These are phyloP conservation scores for Phytophthora podocarpi DNA, from an alignment of 352 stramenopile genomes.

Conservation along the genomic window DNA sequence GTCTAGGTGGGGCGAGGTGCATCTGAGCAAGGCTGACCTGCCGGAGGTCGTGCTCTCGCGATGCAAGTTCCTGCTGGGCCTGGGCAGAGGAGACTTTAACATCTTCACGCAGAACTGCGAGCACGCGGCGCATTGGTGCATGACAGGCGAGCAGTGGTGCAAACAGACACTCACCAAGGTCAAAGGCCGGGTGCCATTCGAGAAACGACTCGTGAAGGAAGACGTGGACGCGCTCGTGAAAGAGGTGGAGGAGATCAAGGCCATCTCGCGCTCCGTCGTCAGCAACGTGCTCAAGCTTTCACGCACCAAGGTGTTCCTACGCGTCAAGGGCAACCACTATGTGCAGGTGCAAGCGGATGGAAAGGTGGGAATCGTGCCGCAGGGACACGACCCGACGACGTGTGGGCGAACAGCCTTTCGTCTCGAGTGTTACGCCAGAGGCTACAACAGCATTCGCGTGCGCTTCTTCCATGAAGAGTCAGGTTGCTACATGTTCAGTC, in stretches of 20 bases:
- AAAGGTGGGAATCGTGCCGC: slow-evolving; percentile 59
- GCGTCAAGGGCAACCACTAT: slow-evolving; percentile 77
- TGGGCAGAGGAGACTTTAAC: slow-evolving; percentile 85
- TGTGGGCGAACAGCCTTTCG: slow-evolving; percentile 73
- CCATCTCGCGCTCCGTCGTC: slow-evolving; percentile 65
- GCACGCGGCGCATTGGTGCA: slow-evolving; percentile 88
- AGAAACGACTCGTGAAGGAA: slow-evolving; percentile 72
- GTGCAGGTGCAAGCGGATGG: slow-evolving; percentile 54
- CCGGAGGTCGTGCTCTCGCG: slow-evolving; percentile 82
- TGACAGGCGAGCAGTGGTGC: slow-evolving; percentile 90
- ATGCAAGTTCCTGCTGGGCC: slow-evolving; percentile 81
- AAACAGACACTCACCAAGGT: slow-evolving; percentile 85
- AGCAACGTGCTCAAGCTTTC: slow-evolving; percentile 71
- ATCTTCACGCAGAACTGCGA: slow-evolving; percentile 91
- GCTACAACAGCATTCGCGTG: slow-evolving; percentile 89
- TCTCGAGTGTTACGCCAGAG: slow-evolving; percentile 77
- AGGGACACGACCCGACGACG: slow-evolving; percentile 44
- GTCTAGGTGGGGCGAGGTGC: slow-evolving; percentile 86
- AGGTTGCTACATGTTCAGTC: slow-evolving; percentile 82
- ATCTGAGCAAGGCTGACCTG: slow-evolving; percentile 81
- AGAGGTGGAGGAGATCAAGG: slow-evolving; percentile 82
- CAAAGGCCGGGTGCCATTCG: slow-evolving; percentile 77
- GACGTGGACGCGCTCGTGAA: slow-evolving; percentile 74
- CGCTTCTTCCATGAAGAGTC: slow-evolving; percentile 78
- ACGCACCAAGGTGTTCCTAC: slow-evolving; percentile 61